Evolutionary conservation across 805 yeast species (phyloP).

Genomic region (Pichia heedii): DNA sequence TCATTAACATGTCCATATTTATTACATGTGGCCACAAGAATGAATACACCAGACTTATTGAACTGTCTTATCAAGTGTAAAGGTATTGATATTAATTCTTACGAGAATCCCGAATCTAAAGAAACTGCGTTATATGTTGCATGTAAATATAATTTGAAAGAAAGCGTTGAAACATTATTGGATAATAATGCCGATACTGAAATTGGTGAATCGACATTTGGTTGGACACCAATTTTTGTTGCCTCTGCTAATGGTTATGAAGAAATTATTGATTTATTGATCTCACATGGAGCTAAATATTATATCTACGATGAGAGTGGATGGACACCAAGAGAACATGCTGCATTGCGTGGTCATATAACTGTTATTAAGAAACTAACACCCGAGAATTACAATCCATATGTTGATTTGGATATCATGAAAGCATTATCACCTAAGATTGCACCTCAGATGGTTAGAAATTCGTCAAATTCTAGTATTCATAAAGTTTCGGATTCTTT

Average conservation of each 20-base stretch:
- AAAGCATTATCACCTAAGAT: slow-evolving; percentile 26
- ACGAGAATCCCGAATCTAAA: slow-evolving; percentile 44
- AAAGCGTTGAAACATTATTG: slow-evolving; percentile 48
- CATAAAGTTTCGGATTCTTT: slow-evolving; percentile 18
- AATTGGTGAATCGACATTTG: slow-evolving; percentile 66
- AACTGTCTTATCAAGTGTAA: slow-evolving; percentile 42
- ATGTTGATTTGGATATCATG: slow-evolving; percentile 18
- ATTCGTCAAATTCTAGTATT: slow-evolving; percentile 14
- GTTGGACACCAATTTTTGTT: slow-evolving; percentile 90
- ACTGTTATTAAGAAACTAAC: slow-evolving; percentile 53
- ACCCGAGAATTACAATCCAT: slow-evolving; percentile 36
- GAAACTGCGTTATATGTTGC: slow-evolving; percentile 87
- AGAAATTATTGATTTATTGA: slow-evolving; percentile 47
- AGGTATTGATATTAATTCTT: slow-evolving; percentile 53
- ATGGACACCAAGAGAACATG: slow-evolving; percentile 98
- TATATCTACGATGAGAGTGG: slow-evolving; percentile 71
- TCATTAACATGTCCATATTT: slow-evolving; percentile 45
- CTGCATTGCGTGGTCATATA: slow-evolving; percentile 81
- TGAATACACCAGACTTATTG: slow-evolving; percentile 51
- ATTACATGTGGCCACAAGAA: slow-evolving; percentile 58
- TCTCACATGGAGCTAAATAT: slow-evolving; percentile 44
- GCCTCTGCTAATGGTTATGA: slow-evolving; percentile 80
- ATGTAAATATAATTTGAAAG: slow-evolving; percentile 48
- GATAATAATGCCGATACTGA: slow-evolving; percentile 62
- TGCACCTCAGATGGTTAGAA: slow-evolving; percentile 11